Evolutionary conservation across 2,329 filamentous ascomycete genomes (phyloP).

Genomic region (Knufia petricola): DNA sequence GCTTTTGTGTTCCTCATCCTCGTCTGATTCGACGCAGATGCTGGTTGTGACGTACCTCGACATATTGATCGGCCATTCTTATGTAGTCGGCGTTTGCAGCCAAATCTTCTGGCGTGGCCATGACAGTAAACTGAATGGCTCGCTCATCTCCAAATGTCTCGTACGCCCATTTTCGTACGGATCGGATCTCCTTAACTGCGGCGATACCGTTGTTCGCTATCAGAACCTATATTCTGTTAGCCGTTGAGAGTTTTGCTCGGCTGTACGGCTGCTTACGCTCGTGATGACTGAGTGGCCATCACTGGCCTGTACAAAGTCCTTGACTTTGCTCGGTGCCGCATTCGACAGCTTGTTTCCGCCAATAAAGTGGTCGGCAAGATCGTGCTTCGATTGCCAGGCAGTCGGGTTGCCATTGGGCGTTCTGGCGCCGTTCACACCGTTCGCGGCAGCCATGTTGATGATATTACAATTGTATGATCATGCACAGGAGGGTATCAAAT

Average conservation of each 20-base stretch:
- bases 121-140: conserved; percentile 98
- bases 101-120: conserved; percentile 97
- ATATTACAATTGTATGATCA: conserved; percentile 21
- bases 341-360: conserved; percentile 81
- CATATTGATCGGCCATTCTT: conserved; percentile 98
- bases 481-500: conserved; percentile 10
- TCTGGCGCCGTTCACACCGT: conserved; percentile 28
- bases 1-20: background rate
- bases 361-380: conserved; percentile 87
- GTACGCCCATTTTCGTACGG: conserved; percentile 99
- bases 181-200: conserved; percentile 97
- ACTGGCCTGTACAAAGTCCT: conserved; percentile 85
- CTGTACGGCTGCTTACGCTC: conserved; percentile 56
- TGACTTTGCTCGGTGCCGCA: conserved; percentile 75
- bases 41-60: conserved; percentile 51
- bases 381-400: conserved; percentile 70
- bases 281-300: conserved; percentile 97
- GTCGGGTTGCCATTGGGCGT: conserved; percentile 43
- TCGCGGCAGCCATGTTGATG: conserved; percentile 30
- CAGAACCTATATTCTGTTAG: conserved; percentile 58
- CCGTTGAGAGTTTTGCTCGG: conserved; percentile 3
- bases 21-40: background rate
- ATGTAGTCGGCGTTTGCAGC: conserved; percentile 98
- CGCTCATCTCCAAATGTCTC: conserved; percentile 97
- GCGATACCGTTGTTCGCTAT: conserved; percentile 99